Evolutionary conservation across 306 rosid genomes (phyloP).

Genomic region (Prunus dulcis): DNA sequence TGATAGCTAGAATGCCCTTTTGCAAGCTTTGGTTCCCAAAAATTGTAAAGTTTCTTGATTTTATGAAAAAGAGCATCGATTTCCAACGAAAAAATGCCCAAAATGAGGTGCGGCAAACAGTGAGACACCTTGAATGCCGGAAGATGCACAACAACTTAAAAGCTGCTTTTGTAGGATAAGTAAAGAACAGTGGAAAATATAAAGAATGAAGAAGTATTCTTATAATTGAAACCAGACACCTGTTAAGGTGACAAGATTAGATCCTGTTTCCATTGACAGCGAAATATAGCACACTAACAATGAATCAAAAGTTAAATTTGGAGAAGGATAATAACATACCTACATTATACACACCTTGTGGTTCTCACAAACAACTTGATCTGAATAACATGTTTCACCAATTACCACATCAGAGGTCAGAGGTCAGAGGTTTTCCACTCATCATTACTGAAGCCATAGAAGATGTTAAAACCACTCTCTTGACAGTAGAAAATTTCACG

Average conservation of each 20-base stretch:
- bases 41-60: too few relatives aligned
- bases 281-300: neutral
- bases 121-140: neutral
- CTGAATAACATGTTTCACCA: conserved; percentile 36
- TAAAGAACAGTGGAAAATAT: neutral
- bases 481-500: neutral
- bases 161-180: neutral
- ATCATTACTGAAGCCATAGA: conserved; percentile 13
- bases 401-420: conserved; percentile 17
- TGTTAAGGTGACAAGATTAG: neutral
- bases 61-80: too few relatives aligned
- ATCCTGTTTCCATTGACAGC: neutral
- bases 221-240: neutral
- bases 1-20: neutral
- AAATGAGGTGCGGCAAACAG: neutral
- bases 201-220: too few relatives aligned
- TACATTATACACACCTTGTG: neutral
- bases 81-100: neutral
- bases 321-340: neutral
- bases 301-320: neutral
- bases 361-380: conserved; percentile 14
- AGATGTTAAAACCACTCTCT: conserved; percentile 32
- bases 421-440: conserved; percentile 10
- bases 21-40: neutral
- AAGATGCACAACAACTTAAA: neutral